Conservation (phyloP, 768 basidiomycete species). For the Rhodotorula taiwanensis region DNA sequence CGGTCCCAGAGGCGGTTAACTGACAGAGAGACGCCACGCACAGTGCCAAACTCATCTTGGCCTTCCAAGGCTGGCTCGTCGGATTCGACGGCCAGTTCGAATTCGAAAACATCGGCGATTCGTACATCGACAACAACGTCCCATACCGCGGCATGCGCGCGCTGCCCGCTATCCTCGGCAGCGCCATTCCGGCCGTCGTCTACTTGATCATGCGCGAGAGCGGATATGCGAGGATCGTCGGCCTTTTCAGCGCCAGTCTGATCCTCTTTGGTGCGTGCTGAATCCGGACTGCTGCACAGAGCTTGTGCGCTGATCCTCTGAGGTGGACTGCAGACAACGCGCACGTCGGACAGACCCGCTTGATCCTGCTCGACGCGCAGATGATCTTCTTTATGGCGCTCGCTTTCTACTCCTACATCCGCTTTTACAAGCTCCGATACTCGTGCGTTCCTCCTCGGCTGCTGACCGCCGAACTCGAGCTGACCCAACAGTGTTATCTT, state of each 20-base stretch:
- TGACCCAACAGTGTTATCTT: neutral
- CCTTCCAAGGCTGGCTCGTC: conserved; percentile 88
- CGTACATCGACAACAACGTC: conserved; percentile 74
- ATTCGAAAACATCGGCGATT: conserved; percentile 93
- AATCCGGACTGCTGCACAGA: fast-evolving
- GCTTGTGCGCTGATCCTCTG: neutral
- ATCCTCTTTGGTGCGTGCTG: conserved; percentile 72
- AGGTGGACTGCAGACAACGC: conserved; percentile 71
- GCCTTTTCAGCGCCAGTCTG: conserved; percentile 78
- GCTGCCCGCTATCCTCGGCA: conserved; percentile 82
- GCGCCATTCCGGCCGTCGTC: conserved; percentile 80
- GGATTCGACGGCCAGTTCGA: conserved; percentile 91
- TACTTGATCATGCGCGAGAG: conserved; percentile 98
- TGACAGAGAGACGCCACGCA: neutral
- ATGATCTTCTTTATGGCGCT: conserved; percentile 93
- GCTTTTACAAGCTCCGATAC: conserved; percentile 91
- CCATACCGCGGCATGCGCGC: conserved; percentile 91
- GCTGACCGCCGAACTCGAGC: neutral
- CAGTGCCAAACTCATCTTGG: conserved; percentile 82
- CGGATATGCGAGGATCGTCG: conserved; percentile 84
- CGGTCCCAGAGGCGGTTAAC: neutral
- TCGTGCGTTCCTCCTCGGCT: conserved; percentile 49
- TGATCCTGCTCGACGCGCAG: conserved; percentile 89
- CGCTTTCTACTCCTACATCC: conserved; percentile 85
- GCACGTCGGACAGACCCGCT: conserved; percentile 88